Evolutionary conservation across 179 eudicot genomes (phyloP), one percentile per base, ranked within the genome.

Genomic region (Spinacia oleracea): DNA sequence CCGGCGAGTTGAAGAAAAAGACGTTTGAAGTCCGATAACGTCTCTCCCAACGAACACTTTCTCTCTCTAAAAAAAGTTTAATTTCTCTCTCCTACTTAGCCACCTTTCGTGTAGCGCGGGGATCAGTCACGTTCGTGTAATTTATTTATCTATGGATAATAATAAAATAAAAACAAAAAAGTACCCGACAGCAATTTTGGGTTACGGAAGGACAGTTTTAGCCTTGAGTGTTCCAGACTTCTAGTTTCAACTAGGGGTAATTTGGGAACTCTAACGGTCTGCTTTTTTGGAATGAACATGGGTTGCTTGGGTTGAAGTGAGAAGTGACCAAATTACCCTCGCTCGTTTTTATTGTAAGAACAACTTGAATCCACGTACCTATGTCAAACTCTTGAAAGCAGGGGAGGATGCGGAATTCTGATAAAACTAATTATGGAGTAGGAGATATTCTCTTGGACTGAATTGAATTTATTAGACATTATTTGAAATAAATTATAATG

Each of bases 11-110:
- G n/a, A 21, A 9, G 34, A 78, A 79, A 60, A 74, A 70, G 64
- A 87, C 5, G 73, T 77, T 82, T 88, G 77, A 86, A 89, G 82
- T 91, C 93, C 93, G 93, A 85, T 78, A 83, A 87, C 89, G 88
- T 81, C 81, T 85, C 73, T 66, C 42, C 70, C 35, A 79, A 78
- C 89, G 79, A 69, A 73, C 64, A 63, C 79, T 81, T 75, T 85
- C 84, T 84, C 80, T 85, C 82, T 82, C 70, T 67, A 75, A 68
- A 42, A 77, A 42, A 5, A 6, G n/a, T 40, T 83, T 78, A 70
- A 64, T 77, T 75, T 73, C 84, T 81, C 77, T 83, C 68, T 72
- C 58, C 79, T 79, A 73, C 23, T 50, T 79, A 84, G 81, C 86
- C 71, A 60, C 85, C 86, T 83, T 88, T 87, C 73, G 86, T 84